Evolutionary conservation across 352 stramenopile species (phyloP).

Genomic region (Peronospora tabacina): DNA sequence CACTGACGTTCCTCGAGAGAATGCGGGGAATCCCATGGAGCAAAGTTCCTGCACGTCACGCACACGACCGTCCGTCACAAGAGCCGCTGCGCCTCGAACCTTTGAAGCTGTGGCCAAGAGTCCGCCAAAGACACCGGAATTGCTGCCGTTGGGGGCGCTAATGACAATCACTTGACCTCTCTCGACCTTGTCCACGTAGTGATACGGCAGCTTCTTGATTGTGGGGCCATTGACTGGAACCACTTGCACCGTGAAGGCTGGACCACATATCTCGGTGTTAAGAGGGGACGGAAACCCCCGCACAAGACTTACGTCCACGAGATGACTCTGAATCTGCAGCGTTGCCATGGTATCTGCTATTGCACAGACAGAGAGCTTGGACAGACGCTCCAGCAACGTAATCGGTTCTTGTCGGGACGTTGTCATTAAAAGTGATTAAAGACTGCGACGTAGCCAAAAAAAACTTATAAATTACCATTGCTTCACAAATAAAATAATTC

Average conservation of each 20-base stretch:
- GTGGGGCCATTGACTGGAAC: conserved; percentile 49
- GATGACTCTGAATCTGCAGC: conserved; percentile 70
- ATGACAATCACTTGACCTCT: conserved; percentile 76
- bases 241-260: conserved; percentile 67
- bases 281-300: conserved; percentile 50
- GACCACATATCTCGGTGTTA: conserved; percentile 63
- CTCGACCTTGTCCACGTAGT: conserved; percentile 73
- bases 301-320: conserved; percentile 68
- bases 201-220: conserved; percentile 33
- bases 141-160: conserved; percentile 44
- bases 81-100: conserved; percentile 45
- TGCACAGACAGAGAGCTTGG: conserved; percentile 72
- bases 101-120: conserved; percentile 68
- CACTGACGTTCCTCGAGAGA: conserved; percentile 63
- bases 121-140: conserved; percentile 60
- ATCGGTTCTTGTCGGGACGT: background rate
- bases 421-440: too few species aligned
- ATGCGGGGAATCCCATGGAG: conserved; percentile 58
- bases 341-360: conserved; percentile 73
- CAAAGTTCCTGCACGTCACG: conserved; percentile 70
- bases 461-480: background rate
- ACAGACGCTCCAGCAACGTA: conserved; percentile 48
- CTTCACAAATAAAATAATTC: background rate
- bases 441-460: background rate
- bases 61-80: conserved; percentile 71